phyloP scores from a whole-genome alignment of 305 asterid species.

The Fraxinus xanthoxyloides region DNA sequence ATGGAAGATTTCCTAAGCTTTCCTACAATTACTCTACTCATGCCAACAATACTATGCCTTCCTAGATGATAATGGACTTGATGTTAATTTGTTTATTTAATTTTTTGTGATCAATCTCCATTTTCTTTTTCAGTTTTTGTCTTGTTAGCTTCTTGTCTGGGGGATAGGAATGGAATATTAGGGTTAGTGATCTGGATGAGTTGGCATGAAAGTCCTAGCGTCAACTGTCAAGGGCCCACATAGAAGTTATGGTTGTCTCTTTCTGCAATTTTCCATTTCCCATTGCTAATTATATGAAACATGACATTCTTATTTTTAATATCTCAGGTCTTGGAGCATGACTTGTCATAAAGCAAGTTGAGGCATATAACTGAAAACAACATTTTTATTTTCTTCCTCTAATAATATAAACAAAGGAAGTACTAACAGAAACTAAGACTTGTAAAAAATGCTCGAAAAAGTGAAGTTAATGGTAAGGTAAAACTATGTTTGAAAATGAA shows the following conservation, averaged over 20 bases:
- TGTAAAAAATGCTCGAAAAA: not conserved
- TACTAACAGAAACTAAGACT: not conserved
- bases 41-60: not conserved
- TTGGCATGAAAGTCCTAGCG: not conserved
- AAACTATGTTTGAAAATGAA: not conserved
- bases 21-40: not conserved
- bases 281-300: not conserved
- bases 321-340: not conserved
- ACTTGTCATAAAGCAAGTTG: not conserved
- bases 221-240: not conserved
- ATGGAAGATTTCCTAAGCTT: not conserved
- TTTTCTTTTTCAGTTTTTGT: not conserved
- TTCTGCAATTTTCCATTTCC: not conserved
- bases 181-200: not conserved
- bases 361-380: not conserved
- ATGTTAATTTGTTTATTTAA: not conserved
- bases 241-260: not conserved
- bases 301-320: not conserved
- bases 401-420: not conserved
- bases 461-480: not conserved
- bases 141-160: not conserved
- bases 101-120: not conserved
- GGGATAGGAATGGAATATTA: not conserved
- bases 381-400: not conserved
- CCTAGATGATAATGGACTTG: not conserved